Percentiles rank a stretch among this genome's conserved stretches.
Conservation (phyloP, 2,329 filamentous ascomycete species). For the Fusarium buxicola region DNA sequence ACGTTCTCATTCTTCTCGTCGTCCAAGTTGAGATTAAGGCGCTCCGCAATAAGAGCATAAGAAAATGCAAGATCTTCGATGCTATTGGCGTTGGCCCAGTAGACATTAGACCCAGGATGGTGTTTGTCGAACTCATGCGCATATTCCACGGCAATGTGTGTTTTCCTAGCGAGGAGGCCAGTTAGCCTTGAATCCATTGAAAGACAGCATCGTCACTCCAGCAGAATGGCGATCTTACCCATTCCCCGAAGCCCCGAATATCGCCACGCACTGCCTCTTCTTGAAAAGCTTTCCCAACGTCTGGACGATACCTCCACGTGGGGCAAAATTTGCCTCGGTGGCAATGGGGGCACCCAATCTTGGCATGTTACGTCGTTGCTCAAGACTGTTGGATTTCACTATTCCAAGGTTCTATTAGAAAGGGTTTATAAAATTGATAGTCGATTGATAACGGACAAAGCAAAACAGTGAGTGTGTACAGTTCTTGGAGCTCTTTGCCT, state of each 20-base stretch:
- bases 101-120: slow-evolving; percentile 2
- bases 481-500: too few relatives aligned
- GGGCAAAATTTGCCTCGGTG: not conserved
- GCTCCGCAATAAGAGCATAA: slow-evolving; percentile 8
- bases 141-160: not conserved
- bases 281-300: not conserved
- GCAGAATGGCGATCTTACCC: not conserved
- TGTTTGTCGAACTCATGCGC: not conserved
- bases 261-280: not conserved
- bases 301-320: not conserved
- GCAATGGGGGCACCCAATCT: not conserved
- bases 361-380: not conserved
- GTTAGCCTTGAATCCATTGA: too few relatives aligned
- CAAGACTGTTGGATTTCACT: too few relatives aligned
- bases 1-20: not conserved
- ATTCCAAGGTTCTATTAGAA: too few relatives aligned
- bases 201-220: too few relatives aligned
- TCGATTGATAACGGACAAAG: too few relatives aligned
- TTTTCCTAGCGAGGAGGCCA: not conserved
- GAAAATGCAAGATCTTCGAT: slow-evolving; percentile 16
- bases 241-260: not conserved
- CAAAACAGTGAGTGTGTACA: too few relatives aligned
- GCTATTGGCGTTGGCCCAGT: slow-evolving; percentile 18
- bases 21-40: slow-evolving; percentile 1
- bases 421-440: too few relatives aligned